Percentiles rank a stretch among this genome's conserved stretches.
These are phyloP conservation scores for Puya raimondii DNA, from an alignment of 176 grass and related monocot genomes.

Conservation along the genomic window DNA sequence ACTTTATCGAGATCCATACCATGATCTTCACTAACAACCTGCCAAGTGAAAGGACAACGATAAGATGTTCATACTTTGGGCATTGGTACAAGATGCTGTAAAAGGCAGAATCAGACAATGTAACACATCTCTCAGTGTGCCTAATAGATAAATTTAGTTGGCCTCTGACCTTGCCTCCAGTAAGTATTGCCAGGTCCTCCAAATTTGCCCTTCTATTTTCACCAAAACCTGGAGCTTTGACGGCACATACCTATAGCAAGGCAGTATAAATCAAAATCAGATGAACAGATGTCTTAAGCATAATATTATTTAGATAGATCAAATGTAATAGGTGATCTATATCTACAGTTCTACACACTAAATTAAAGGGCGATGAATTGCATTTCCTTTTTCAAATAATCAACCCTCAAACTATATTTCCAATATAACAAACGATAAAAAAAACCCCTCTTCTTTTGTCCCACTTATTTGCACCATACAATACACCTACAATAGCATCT, in stretches of 20 bases:
- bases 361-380: no score
- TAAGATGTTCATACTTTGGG: slow-evolving; percentile 5
- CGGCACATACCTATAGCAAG: slow-evolving; percentile 68
- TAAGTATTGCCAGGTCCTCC: slow-evolving; percentile 84
- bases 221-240: slow-evolving; percentile 97
- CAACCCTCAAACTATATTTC: no score
- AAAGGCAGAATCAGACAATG: no score
- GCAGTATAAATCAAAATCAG: slow-evolving; percentile 1
- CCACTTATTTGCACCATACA: no score
- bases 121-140: no score
- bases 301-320: not conserved
- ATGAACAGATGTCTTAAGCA: not conserved
- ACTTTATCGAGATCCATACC: slow-evolving; percentile 66
- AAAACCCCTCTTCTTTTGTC: no score
- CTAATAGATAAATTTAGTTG: not conserved
- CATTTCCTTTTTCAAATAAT: no score
- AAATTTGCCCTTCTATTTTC: slow-evolving; percentile 84
- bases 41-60: slow-evolving; percentile 26
- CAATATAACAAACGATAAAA: no score
- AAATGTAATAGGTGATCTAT: not conserved
- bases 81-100: not conserved
- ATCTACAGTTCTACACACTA: no score
- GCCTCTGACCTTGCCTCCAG: slow-evolving; percentile 65
- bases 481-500: no score
- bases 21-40: slow-evolving; percentile 77